Percentiles rank a stretch among this genome's conserved stretches.
Conservation (phyloP, 2,329 filamentous ascomycete species). For the Arthrocladium fulminans region DNA sequence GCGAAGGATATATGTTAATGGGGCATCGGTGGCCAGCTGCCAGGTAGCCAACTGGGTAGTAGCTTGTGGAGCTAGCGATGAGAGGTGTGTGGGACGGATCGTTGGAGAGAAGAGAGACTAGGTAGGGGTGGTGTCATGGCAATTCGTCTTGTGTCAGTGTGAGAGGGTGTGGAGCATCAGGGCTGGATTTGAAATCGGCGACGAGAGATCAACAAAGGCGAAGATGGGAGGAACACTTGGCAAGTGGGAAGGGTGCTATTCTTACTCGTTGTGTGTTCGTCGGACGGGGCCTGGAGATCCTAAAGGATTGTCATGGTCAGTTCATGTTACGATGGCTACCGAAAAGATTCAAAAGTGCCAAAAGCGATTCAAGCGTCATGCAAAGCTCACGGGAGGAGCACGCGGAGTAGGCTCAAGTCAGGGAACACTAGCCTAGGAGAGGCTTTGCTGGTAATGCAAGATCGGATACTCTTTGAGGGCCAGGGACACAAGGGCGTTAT, state of each 20-base stretch:
- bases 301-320: slow-evolving; percentile 9
- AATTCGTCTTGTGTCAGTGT: not conserved
- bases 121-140: slow-evolving; percentile 11
- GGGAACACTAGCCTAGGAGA: not conserved
- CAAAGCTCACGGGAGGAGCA: not conserved
- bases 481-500: not conserved
- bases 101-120: slow-evolving; percentile 7
- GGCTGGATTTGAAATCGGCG: not conserved
- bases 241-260: not conserved
- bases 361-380: not conserved
- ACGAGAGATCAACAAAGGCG: not conserved
- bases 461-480: not conserved
- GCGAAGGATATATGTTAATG: slow-evolving; percentile 18
- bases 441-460: not conserved
- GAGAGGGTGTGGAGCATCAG: not conserved
- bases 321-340: slow-evolving; percentile 5
- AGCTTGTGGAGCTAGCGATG: slow-evolving; percentile 6
- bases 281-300: slow-evolving; percentile 2
- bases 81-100: slow-evolving; percentile 13
- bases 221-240: not conserved
- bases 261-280: slow-evolving; percentile 3
- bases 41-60: slow-evolving; percentile 7
- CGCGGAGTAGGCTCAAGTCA: slow-evolving; percentile 5
- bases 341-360: not conserved
- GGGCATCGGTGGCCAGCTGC: not conserved